Base-by-base conservation (phyloP, 2,329 filamentous ascomycete species). In the Parastagonospora nodorum region DNA sequence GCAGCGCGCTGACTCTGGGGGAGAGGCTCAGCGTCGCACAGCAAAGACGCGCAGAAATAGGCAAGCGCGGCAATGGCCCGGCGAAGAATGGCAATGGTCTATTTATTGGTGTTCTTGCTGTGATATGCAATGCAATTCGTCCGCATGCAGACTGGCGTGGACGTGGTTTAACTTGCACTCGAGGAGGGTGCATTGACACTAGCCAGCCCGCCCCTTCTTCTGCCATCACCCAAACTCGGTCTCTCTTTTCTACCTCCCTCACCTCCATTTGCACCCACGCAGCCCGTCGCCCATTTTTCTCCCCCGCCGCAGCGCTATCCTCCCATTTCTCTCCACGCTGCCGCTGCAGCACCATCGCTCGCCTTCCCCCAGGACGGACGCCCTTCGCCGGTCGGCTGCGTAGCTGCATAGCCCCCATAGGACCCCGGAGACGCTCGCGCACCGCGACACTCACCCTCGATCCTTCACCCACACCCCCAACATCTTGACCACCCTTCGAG, bases 321-420 rank as follows among this genome's bases (percentile, higher is more conserved):
- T 39, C 47, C 46, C 57, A 50, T 50, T 48, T 37, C 51, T 50
- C 57, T 52, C 56, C 45, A 59, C 48, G 56, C 58, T 59, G 58
- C 55, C 48, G 53, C 60, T 50, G 60, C 63, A 45, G 58, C 53
- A 51, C 45, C 53, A 53, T 53, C 54, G 57, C 55, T 45, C 48
- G 45, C 41, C 57, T 44, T 32, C 43, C 45, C 42, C 48, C 50
- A 8, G 31, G 31, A 45, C 39, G 46, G 42, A 57, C 44, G 54
- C 61, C 50, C 48, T 55, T 51, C 45, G 51, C 58, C 53, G 47
- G 58, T 49, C 53, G 56, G 43, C 56, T 55, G 57, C 53, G 53
- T 38, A 24, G 19, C 55, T 55, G 55, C 61, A 59, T 58, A 63
- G 63, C 63, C 65, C 58, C 64, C 62, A 59, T 56, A 44, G 40